Evolutionary conservation across 1,284 basidiomycete genomes (phyloP).

Genomic region (Malassezia pachydermatis): DNA sequence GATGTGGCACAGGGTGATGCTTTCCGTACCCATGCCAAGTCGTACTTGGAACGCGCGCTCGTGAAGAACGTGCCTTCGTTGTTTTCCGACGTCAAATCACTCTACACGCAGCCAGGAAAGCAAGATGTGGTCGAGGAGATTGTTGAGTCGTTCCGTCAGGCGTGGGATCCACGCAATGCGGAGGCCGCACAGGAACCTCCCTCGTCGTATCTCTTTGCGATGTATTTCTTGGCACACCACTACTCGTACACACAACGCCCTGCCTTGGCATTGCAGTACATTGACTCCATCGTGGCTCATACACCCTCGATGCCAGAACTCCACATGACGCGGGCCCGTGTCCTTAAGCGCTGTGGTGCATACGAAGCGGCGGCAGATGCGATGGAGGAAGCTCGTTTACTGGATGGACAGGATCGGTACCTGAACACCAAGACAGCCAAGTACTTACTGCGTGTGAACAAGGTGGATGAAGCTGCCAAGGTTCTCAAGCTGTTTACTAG

Average conservation of each 20-base stretch:
- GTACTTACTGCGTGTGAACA: conserved; percentile 66
- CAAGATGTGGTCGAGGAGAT: conserved; percentile 63
- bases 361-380: conserved; percentile 62
- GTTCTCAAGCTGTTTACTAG: conserved; percentile 40
- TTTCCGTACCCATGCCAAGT: conserved; percentile 60
- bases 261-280: conserved; percentile 58
- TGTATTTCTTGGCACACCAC: conserved; percentile 90
- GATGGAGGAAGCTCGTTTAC: conserved; percentile 69
- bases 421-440: conserved; percentile 89
- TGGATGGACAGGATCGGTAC: conserved; percentile 93
- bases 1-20: conserved; percentile 48
- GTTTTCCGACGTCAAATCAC: conserved; percentile 80
- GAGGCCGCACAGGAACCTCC: conserved; percentile 55
- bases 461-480: conserved; percentile 54
- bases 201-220: conserved; percentile 80
- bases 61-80: conserved; percentile 83
- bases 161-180: conserved; percentile 24
- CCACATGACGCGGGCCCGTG: conserved; percentile 69
- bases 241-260: conserved; percentile 55
- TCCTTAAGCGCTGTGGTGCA: conserved; percentile 80
- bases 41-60: conserved; percentile 65
- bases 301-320: conserved; percentile 91
- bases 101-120: conserved; percentile 64
- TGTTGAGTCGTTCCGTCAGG: conserved; percentile 46
- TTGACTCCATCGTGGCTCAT: conserved; percentile 63